Base-by-base conservation (phyloP, 202 grass and related monocot species). In the Schoenoplectus tabernaemontani region DNA sequence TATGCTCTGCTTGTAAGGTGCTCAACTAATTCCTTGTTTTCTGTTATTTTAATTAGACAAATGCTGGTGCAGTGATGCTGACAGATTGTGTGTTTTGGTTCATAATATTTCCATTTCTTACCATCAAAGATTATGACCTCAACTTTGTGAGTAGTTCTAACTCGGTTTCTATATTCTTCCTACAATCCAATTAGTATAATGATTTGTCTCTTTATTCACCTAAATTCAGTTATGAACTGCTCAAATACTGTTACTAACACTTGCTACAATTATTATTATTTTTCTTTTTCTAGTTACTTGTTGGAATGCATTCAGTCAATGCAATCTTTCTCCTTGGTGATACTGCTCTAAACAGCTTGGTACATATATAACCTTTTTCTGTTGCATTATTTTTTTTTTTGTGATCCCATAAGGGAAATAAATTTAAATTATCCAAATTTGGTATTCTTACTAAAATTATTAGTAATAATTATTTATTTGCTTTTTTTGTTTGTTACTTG, bases 51-150 rank as follows among this genome's bases (percentile, higher is more conserved):
- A 65, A 80, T 47, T 86, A 99, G 96, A 84, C 88, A 87, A 96
- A 92, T 84, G 96, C 96, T 79, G 96, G 96, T 3, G 96, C 96
- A 0, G 96, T 99, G 81, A 88, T 99, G 76, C 88, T 99, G 17
- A 99, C 96, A 10, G 96, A 99, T 77, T 96, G 90, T 8, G 96
- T 99, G 39, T 99, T 99, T 78, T 99, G 96, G 96, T 87, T 99
- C 86, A 93, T 99, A 62, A 99, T 99, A 78, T 95, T 99, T 54
- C 96, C 96, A 5, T 95, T 96, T 83, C 92, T 99, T 19, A 89
- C 83, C 9, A 76, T 91, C 1, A 92, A 89, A 86, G 92, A 99
- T 81, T 96, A 96, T 85, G 87, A 87, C 16, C 83, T 92, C 17
- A 93, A 91, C n/a, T 99, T 88, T 34, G 96, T 99, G 79, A 83